phyloP scores from a whole-genome alignment of 2,329 filamentous ascomycete genomes.

The Arthrobotrys iridis region DNA sequence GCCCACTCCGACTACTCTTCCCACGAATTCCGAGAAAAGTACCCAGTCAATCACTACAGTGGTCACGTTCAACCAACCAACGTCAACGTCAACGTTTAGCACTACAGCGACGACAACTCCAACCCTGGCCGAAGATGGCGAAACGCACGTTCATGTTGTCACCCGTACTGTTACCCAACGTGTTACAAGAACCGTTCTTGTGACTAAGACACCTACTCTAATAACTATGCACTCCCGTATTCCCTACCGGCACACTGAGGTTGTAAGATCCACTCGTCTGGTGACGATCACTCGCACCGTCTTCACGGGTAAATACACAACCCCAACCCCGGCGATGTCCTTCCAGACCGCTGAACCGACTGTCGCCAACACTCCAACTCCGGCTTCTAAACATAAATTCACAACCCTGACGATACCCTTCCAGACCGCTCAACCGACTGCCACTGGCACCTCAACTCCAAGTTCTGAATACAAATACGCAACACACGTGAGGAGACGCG shows the following conservation, averaged over 20 bases:
- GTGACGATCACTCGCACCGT: conserved; percentile 14
- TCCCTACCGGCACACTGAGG: not conserved
- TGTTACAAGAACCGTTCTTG: conserved; percentile 7
- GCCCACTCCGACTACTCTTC: not conserved
- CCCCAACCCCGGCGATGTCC: not conserved
- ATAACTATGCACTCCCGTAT: not conserved
- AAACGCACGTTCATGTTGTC: not conserved
- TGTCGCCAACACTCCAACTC: not conserved
- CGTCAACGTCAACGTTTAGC: conserved; percentile 2
- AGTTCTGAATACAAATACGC: not conserved
- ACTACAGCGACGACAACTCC: not conserved
- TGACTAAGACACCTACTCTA: not conserved
- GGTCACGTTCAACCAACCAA: not conserved
- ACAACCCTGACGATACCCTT: not conserved
- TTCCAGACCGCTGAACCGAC: too few species aligned
- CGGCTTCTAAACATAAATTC: not conserved
- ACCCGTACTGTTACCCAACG: conserved; percentile 1
- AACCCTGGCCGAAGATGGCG: not conserved
- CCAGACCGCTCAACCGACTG: too few species aligned
- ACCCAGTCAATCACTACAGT: not conserved
- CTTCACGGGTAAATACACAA: not conserved
- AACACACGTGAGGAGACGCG: not conserved
- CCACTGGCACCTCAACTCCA: not conserved
- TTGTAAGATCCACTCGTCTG: conserved; percentile 2
- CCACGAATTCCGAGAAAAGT: not conserved